phyloP scores from a whole-genome alignment of 2,329 filamentous ascomycete species.

The Penicillium sp. region DNA sequence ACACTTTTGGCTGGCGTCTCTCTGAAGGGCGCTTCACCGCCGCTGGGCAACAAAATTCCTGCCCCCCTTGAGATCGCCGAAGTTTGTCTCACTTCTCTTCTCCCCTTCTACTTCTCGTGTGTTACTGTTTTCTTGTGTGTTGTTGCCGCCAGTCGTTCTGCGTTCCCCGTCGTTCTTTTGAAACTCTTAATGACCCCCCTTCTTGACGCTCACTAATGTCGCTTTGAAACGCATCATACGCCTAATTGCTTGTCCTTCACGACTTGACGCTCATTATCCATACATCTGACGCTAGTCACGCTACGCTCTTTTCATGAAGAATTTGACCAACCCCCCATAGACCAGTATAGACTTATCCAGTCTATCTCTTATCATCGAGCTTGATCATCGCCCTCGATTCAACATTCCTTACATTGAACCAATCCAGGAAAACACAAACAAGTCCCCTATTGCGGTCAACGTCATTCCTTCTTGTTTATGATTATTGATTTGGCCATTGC shows the following conservation, averaged over 20 bases:
- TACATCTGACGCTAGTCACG: neutral
- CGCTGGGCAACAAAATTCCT: slow-evolving; percentile 33
- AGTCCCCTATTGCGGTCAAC: slow-evolving; percentile 12
- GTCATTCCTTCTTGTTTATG: slow-evolving; percentile 9
- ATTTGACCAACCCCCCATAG: slow-evolving; percentile 10
- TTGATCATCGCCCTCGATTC: neutral
- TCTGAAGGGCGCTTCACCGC: slow-evolving; percentile 24
- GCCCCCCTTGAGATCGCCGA: slow-evolving; percentile 8
- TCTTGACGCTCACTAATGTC: slow-evolving; percentile 23
- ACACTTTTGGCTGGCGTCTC: neutral
- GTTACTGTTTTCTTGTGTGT: slow-evolving; percentile 9
- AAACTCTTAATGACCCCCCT: slow-evolving; percentile 29
- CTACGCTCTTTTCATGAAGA: slow-evolving; percentile 4
- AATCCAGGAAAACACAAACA: slow-evolving; percentile 29
- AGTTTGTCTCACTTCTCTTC: slow-evolving; percentile 17
- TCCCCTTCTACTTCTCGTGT: slow-evolving; percentile 32
- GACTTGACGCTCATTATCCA: slow-evolving; percentile 33
- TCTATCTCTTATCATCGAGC: neutral
- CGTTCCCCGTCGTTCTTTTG: slow-evolving; percentile 32
- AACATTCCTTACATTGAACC: slow-evolving; percentile 33
- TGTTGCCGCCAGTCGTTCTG: slow-evolving; percentile 31
- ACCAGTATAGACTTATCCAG: slow-evolving; percentile 12
- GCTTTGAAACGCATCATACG: slow-evolving; percentile 23
- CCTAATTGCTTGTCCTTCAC: slow-evolving; percentile 18
- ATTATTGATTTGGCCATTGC: neutral